These are phyloP conservation scores for Cercospora brassicicola DNA, from an alignment of 2,329 filamentous ascomycete species.

Conservation along the genomic window DNA sequence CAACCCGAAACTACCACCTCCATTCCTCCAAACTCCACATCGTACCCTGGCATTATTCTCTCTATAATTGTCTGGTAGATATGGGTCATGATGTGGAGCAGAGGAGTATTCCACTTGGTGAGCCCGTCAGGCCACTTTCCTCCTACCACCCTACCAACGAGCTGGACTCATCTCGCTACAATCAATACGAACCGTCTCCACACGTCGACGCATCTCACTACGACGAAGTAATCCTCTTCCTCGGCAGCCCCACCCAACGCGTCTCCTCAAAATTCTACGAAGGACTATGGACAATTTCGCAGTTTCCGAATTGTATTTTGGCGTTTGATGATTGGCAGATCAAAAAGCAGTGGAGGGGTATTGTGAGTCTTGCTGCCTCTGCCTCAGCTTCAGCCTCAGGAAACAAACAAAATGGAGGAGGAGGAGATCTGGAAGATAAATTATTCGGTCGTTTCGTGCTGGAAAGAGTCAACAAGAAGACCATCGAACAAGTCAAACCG, in stretches of 20 bases:
- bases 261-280: neutral
- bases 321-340: constrained; percentile 13
- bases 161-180: too few relatives aligned
- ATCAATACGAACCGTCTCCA: too few relatives aligned
- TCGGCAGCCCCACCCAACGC: neutral
- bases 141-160: too few relatives aligned
- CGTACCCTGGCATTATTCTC: constrained; percentile 13
- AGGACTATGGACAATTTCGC: constrained; percentile 4
- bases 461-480: neutral
- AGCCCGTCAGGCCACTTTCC: neutral
- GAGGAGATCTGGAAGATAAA: neutral
- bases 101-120: neutral
- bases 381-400: too few relatives aligned
- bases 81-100: constrained; percentile 12
- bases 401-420: too few relatives aligned
- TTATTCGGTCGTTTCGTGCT: neutral
- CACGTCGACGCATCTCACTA: neutral
- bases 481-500: neutral
- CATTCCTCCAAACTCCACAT: constrained; percentile 3
- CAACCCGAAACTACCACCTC: constrained; percentile 6
- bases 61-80: constrained; percentile 11
- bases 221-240: constrained; percentile 9
- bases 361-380: neutral
- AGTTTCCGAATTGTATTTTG: constrained; percentile 10
- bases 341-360: neutral